Conservation (phyloP, 2,329 filamentous ascomycete genomes). For the Pestalotiopsis sp. region DNA sequence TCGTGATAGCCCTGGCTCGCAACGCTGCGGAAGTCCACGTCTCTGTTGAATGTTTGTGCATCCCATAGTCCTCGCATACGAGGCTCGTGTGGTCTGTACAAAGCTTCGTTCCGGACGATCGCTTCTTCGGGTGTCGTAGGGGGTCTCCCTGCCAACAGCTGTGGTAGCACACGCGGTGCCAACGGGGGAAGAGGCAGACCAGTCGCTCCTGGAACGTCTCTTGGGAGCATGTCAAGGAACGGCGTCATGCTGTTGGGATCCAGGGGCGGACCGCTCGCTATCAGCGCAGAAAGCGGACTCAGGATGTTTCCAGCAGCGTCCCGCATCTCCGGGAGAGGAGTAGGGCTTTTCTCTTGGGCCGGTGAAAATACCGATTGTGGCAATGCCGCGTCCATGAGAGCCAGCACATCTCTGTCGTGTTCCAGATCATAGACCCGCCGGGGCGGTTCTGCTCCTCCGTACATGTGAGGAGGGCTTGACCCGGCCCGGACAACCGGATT, state of each 20-base stretch:
- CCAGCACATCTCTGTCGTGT: too few relatives aligned
- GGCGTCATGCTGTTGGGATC: not conserved
- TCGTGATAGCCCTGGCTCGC: not conserved
- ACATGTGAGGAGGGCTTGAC: too few relatives aligned
- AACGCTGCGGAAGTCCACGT: not conserved
- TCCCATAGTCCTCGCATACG: not conserved
- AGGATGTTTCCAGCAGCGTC: too few relatives aligned
- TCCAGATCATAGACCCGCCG: too few relatives aligned
- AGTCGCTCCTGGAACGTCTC: not conserved
- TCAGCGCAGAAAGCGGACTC: too few relatives aligned
- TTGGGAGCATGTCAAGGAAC: not conserved
- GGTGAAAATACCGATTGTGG: too few relatives aligned
- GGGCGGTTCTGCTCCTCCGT: too few relatives aligned
- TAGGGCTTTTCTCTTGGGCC: too few relatives aligned
- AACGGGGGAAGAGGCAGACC: not conserved
- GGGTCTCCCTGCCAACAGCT: not conserved
- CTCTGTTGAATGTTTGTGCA: not conserved
- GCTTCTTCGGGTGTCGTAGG: not conserved
- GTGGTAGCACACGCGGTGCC: not conserved
- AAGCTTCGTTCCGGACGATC: not conserved
- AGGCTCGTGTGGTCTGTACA: not conserved
- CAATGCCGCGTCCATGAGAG: too few relatives aligned
- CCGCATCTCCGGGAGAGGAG: too few relatives aligned
- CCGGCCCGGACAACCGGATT: too few relatives aligned
- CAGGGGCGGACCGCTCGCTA: too few relatives aligned